phyloP scores from a whole-genome alignment of 2,329 filamentous ascomycete genomes.

The Cercospora janseana region DNA sequence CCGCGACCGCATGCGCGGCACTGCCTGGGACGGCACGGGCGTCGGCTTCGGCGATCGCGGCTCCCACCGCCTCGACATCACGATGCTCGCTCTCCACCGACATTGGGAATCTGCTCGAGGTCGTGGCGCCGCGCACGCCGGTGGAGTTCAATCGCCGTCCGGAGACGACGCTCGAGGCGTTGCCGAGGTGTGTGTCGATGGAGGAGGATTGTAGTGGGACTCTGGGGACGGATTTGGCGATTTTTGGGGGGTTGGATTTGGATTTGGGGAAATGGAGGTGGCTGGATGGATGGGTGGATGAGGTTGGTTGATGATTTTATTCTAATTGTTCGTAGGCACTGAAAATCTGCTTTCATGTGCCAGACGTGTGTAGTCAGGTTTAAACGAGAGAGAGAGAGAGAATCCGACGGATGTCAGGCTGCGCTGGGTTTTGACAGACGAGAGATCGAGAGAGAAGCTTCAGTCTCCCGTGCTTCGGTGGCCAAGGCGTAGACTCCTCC shows the following conservation, averaged over 20 bases:
- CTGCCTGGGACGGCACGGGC: slow-evolving; percentile 1
- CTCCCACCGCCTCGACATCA: not conserved
- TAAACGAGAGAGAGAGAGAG: no score
- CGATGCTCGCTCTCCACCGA: not conserved
- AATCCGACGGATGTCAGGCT: no score
- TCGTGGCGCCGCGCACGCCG: not conserved
- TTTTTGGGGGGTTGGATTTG: not conserved
- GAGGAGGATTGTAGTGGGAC: not conserved
- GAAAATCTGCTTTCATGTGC: slow-evolving; percentile 5
- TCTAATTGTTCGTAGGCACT: no score
- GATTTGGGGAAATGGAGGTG: not conserved
- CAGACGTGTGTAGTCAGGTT: not conserved
- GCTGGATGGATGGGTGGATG: no score
- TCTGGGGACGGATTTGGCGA: slow-evolving; percentile 2
- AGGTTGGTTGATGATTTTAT: slow-evolving; percentile 1
- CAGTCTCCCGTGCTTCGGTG: no score
- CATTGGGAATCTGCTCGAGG: slow-evolving; percentile 4
- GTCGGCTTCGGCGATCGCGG: not conserved
- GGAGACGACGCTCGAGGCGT: slow-evolving; percentile 2
- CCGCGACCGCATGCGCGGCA: slow-evolving; percentile 1
- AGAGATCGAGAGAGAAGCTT: no score
- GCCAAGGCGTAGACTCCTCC: no score
- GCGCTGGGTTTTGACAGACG: no score
- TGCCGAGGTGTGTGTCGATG: slow-evolving; percentile 3
- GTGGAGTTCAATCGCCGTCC: slow-evolving; percentile 2